Conservation (phyloP, 2,329 filamentous ascomycete genomes). For the Aspergillus pseudonomiae region DNA sequence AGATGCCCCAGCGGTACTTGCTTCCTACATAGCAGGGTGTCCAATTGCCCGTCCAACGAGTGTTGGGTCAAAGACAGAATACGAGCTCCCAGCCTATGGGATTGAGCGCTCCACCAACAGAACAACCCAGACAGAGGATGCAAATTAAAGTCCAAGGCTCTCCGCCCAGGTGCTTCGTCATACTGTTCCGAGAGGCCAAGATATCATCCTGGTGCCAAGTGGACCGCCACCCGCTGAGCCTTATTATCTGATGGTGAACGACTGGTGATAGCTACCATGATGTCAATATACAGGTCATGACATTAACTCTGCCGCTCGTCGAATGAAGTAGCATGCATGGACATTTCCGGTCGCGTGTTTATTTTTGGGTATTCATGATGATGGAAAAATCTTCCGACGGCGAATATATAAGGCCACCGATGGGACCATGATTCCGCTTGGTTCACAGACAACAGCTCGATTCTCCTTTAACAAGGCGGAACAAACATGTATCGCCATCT, state of each 20-base stretch:
- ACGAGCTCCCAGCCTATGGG: not conserved
- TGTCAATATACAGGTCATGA: not conserved
- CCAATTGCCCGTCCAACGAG: not conserved
- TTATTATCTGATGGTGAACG: not conserved
- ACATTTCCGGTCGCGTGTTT: not conserved
- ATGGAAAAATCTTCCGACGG: not conserved
- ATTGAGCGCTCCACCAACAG: not conserved
- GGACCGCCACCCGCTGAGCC: not conserved
- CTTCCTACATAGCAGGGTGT: not conserved
- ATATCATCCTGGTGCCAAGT: not conserved
- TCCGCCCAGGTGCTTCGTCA: not conserved
- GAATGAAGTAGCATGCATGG: too few species aligned
- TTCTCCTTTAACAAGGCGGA: not conserved
- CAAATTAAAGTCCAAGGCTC: not conserved
- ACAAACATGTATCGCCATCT: not conserved
- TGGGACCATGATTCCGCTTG: too few species aligned
- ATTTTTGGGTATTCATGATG: not conserved
- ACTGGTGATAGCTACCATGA: not conserved
- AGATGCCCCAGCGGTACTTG: not conserved
- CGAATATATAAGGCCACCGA: not conserved
- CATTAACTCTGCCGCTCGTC: not conserved
- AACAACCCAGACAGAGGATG: not conserved
- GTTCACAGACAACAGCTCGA: too few species aligned
- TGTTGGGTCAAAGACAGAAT: not conserved
- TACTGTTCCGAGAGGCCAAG: not conserved